A percentile compares a stretch with the other conserved stretches of the same genome.
Evolutionary conservation across 257 asterid genomes (phyloP).

Genomic region (Cynanchum wilfordii): DNA sequence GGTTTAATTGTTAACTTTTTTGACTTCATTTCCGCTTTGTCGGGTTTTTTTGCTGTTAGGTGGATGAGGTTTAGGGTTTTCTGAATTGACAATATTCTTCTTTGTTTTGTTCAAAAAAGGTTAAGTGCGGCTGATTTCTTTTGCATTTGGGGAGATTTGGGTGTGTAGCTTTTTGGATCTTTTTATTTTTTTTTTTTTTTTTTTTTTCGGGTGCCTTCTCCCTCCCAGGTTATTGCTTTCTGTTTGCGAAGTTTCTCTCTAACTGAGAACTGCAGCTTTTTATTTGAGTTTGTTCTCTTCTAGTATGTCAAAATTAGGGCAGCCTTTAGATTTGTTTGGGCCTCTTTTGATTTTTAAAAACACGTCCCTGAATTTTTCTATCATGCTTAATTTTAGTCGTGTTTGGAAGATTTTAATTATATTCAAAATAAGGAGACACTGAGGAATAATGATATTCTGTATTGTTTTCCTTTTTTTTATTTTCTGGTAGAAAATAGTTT

Average conservation of each 20-base stretch:
- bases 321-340: not conserved
- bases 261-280: not conserved
- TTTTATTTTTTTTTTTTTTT: not conserved
- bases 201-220: not conserved
- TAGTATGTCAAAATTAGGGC: not conserved
- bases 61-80: constrained; percentile 6
- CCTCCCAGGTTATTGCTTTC: not conserved
- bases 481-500: not conserved
- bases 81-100: not conserved
- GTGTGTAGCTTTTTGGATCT: not conserved
- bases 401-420: not conserved
- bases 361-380: not conserved
- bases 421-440: not conserved
- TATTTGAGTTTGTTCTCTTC: no score
- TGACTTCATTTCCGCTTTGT: not conserved
- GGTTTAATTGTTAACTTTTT: not conserved
- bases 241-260: not conserved
- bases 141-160: not conserved
- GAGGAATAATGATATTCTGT: not conserved
- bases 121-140: not conserved
- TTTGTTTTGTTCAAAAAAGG: not conserved
- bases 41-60: not conserved
- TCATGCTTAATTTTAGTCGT: not conserved
- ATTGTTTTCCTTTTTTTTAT: not conserved
- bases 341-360: not conserved